phyloP scores from a whole-genome alignment of 345 rosid species.

The Sisymbrium irio region DNA sequence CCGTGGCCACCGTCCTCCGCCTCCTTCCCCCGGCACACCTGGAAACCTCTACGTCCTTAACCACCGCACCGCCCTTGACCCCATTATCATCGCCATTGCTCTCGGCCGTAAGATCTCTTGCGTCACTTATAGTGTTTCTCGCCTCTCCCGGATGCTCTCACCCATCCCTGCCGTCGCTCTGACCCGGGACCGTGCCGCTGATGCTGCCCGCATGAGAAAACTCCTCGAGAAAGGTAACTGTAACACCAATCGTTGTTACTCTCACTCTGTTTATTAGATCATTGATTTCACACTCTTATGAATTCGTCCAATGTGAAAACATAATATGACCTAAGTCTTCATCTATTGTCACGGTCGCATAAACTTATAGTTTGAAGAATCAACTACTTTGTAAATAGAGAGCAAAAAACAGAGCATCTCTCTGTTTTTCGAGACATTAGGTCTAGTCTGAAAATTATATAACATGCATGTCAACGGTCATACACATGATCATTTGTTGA shows the following conservation, averaged over 20 bases:
- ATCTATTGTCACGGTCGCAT: not conserved
- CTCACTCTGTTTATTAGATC: not conserved
- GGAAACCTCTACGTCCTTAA: slow-evolving; percentile 93
- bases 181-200: slow-evolving; percentile 87
- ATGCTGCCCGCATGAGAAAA: slow-evolving; percentile 68
- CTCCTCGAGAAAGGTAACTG: slow-evolving; percentile 55
- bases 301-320: not conserved
- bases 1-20: slow-evolving; percentile 76
- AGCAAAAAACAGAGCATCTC: not conserved
- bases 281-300: not conserved
- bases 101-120: slow-evolving; percentile 93
- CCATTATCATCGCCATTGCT: slow-evolving; percentile 84
- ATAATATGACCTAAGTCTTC: not conserved
- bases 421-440: not conserved
- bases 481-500: not conserved
- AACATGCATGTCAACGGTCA: too few species aligned
- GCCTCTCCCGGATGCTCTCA: slow-evolving; percentile 76
- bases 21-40: slow-evolving; percentile 68
- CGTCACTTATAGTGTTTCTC: slow-evolving; percentile 92
- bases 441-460: not conserved
- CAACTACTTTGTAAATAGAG: not conserved
- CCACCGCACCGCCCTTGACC: slow-evolving; percentile 96
- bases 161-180: slow-evolving; percentile 96
- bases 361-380: not conserved
- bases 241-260: not conserved